A percentile compares a stretch with the other conserved stretches of the same genome.
Conservation (phyloP, 2,329 filamentous ascomycete genomes). For the Hirsutella thompsonii region DNA sequence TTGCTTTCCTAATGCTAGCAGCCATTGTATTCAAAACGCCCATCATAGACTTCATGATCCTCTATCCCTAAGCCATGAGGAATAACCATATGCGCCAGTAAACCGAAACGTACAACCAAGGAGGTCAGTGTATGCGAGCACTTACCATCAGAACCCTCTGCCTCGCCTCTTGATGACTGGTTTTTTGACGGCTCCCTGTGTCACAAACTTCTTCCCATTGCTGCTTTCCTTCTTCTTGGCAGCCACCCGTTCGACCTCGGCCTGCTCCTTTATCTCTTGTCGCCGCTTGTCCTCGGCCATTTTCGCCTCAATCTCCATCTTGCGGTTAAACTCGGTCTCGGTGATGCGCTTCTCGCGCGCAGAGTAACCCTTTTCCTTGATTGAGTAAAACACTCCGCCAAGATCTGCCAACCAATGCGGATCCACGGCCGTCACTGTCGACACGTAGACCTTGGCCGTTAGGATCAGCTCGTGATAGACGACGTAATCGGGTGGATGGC, state of each 20-base stretch:
- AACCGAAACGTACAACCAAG: background rate
- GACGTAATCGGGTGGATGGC: constrained; percentile 91
- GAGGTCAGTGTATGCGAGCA: background rate
- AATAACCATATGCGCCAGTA: too few species aligned
- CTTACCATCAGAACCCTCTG: constrained; percentile 33
- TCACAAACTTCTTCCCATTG: constrained; percentile 42
- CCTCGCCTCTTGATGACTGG: constrained; percentile 43
- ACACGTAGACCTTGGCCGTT: constrained; percentile 96
- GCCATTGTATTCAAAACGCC: too few species aligned
- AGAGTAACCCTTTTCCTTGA: constrained; percentile 96
- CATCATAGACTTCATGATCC: too few species aligned
- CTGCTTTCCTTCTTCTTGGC: constrained; percentile 21
- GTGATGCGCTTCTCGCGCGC: constrained; percentile 73
- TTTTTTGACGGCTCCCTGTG: constrained; percentile 49
- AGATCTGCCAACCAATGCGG: constrained; percentile 95
- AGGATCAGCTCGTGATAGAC: constrained; percentile 97
- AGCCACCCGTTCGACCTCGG: constrained; percentile 31
- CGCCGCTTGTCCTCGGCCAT: constrained; percentile 76
- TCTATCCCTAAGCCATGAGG: too few species aligned
- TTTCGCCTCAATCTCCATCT: constrained; percentile 84
- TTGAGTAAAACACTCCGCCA: constrained; percentile 90
- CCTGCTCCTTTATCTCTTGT: constrained; percentile 43
- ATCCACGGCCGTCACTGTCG: constrained; percentile 88
- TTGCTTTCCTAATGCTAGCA: too few species aligned
- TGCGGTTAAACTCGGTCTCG: constrained; percentile 83